Base-by-base conservation (phyloP, 768 basidiomycete genomes). In the Lentinula aciculospora region DNA sequence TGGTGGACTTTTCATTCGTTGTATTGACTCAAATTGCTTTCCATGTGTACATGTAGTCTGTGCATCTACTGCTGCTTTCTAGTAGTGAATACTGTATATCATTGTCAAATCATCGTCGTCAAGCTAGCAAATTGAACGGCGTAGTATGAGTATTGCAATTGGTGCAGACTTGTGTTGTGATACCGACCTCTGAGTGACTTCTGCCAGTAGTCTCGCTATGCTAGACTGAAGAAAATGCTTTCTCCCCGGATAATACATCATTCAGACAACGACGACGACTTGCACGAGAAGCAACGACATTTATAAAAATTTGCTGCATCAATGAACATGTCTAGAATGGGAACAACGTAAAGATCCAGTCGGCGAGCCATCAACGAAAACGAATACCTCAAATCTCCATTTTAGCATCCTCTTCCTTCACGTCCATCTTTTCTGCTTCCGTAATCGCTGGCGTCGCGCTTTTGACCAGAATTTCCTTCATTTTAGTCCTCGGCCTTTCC, bases 371-470 rank as follows among this genome's bases (percentile, higher is more conserved):
- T 17, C 7, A 6, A 40, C 32, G n/a, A 5, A 17, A 19, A 40
- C 17, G 39, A 40, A 21, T 42, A 42, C 40, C 40, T 56, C 8
- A 44, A 10, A 56, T 56, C n/a, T 56, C 40, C 54, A 56, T 56
- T 1, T 56, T 45, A 10, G 17, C 54, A 21, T 56, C 54, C 4
- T 56, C 54, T 12, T 56, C 31, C 19, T 31, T 28, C 25, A 27
- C 36, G 25, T 39, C 54, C 54, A 21, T 21, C 27, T 42, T 28
- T 29, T 56, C 23, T 19, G 27, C 36, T n/a, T 56, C 42, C 34
- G 40, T 17, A 13, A 17, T 27, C 46, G 25, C 17, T 15, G 5
- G 29, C 15, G 46, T 28, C 25, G 25, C 27, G 42, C 3, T 10
- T 17, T 44, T 56, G 10, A 23, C 19, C 37, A 15, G 39, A 1